phyloP scores from a whole-genome alignment of 176 grass and related monocot species.

The bread wheat (Triticum aestivum) region IWGSC_CS_RefSeq_v2.1 NC_057806.1:311539001-311539500 shows the following conservation, averaged over 20 bases:
- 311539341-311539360: too few relatives aligned
- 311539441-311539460: neutral
- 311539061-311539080: neutral
- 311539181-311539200: neutral
- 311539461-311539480: too few relatives aligned
- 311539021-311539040: slow-evolving; percentile 6
- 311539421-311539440: too few relatives aligned
- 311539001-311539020: neutral
- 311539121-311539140: neutral
- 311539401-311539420: neutral
- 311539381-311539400: too few relatives aligned
- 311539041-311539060: neutral
- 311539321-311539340: neutral
- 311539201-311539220: slow-evolving; percentile 30
- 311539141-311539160: neutral
- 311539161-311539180: neutral
- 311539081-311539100: neutral
- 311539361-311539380: neutral
- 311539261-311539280: neutral
- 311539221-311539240: neutral
- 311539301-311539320: neutral
- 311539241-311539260: neutral
- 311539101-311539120: too few relatives aligned
- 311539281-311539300: neutral
- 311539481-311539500: neutral